Percentiles rank a stretch among this genome's conserved stretches.
Evolutionary conservation across 164 flowering plant species (phyloP).

Genomic region (Houttuynia cordata): DNA sequence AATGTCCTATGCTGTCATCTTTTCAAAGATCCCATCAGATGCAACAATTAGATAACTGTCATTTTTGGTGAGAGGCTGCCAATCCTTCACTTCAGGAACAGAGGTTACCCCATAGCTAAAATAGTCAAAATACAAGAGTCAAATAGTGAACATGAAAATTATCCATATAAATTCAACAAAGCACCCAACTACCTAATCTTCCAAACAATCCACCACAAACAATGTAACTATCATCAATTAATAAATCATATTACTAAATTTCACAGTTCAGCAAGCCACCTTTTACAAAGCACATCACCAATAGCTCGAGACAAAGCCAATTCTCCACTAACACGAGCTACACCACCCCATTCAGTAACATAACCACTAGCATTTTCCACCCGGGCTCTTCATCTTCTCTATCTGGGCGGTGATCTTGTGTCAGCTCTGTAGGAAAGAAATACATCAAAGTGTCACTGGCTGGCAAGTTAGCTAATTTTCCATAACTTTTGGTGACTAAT

Average conservation of each 20-base stretch:
- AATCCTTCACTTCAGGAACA: constrained; percentile 84
- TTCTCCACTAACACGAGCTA: constrained; percentile 81
- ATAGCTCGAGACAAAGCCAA: constrained; percentile 88
- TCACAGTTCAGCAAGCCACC: constrained; percentile 23
- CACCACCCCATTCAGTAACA: constrained; percentile 68
- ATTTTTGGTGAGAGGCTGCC: constrained; percentile 60
- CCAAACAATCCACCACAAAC: background rate
- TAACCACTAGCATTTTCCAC: constrained; percentile 91
- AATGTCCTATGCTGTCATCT: constrained; percentile 61
- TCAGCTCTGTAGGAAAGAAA: constrained; percentile 63
- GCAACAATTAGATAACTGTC: constrained; percentile 85
- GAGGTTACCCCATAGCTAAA: constrained; percentile 81
- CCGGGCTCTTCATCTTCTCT: constrained; percentile 81
- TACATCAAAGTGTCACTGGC: constrained; percentile 28
- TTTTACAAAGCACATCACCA: constrained; percentile 73
- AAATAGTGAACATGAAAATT: constrained; percentile 9
- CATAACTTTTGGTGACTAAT: constrained; percentile 24
- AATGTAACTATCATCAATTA: background rate
- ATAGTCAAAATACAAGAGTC: constrained; percentile 12
- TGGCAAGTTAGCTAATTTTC: constrained; percentile 14
- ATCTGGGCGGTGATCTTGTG: constrained; percentile 91
- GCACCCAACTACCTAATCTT: background rate
- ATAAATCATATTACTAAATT: background rate
- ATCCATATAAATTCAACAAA: background rate
- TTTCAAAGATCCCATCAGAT: constrained; percentile 93